Evolutionary conservation across 305 asterid genomes (phyloP), one percentile per base, ranked within the genome.

Genomic region (Fraxinus velutina): DNA sequence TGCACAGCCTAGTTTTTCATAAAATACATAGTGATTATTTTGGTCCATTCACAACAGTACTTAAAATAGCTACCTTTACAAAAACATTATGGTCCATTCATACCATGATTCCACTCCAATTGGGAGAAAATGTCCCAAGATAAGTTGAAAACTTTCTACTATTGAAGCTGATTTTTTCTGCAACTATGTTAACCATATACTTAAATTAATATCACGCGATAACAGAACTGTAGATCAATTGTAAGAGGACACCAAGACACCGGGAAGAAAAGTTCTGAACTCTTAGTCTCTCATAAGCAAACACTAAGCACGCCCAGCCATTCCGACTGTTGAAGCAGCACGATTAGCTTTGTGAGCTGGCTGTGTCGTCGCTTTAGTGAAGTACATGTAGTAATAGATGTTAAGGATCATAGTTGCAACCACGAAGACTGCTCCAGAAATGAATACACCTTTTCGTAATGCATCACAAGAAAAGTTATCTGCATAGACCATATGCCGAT

Each of bases 391-490:
- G 88, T 85, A 93, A 87, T 95, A 95, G 42, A 93, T 84, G 39
- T 93, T 95, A 78, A 95, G 92, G 79, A 93, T 76, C 97, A 93
- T 95, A 0, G 94, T 93, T 22, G 89, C 92, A 55, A 91, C 90
- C 81, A 91, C 96, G 60, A 93, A 95, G 32, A 91, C 98, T 5
- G 99, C 98, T 77, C 99, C 98, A 4, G 98, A 97, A 15, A 95
- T 85, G 90, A 95, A 95, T 15, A 95, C 86, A 2, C 99, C 99
- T 85, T 95, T 95, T 79, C 97, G 82, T 21, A 92, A 85, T 0
- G 99, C 75, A 55, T 95, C 97, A 2, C 98, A 95, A 19, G 98
- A 92, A 13, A 93, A 87, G 71, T 89, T 86, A 55, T 88, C 88
- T 1, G 97, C 98, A 5, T 84, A 89, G 75, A 94, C 57, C 88